phyloP scores from a whole-genome alignment of 345 rosid genomes.

The Aquilaria sinensis region DNA sequence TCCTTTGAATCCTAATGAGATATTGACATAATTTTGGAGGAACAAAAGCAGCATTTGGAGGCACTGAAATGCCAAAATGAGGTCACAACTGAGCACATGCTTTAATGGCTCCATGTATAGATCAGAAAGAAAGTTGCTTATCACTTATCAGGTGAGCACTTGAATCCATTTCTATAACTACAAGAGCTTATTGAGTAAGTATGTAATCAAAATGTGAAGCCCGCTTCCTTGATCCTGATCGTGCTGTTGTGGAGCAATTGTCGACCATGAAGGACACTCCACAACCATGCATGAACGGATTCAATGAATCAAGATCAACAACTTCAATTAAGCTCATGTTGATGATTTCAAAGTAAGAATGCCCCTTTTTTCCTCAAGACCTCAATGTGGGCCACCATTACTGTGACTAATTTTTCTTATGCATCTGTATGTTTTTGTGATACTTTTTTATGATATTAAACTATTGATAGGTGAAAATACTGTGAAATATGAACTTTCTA shows the following conservation, averaged over 20 bases:
- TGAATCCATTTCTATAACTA: constrained; percentile 38
- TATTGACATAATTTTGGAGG: constrained; percentile 70
- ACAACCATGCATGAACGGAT: constrained; percentile 90
- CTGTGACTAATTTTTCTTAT: too few species aligned
- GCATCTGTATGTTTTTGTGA: too few species aligned
- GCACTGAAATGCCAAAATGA: constrained; percentile 70
- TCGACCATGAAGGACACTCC: constrained; percentile 93
- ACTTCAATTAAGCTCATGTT: constrained; percentile 82
- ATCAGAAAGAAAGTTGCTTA: constrained; percentile 74
- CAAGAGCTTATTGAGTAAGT: constrained; percentile 68
- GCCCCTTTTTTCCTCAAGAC: constrained; percentile 84
- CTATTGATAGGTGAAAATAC: too few species aligned
- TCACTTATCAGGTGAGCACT: constrained; percentile 58
- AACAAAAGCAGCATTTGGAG: constrained; percentile 75
- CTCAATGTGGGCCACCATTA: constrained; percentile 42
- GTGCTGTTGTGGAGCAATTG: constrained; percentile 87
- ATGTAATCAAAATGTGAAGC: constrained; percentile 76
- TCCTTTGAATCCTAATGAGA: constrained; percentile 6
- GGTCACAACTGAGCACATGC: constrained; percentile 79
- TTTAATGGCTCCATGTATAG: constrained; percentile 75
- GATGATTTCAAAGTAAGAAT: constrained; percentile 81
- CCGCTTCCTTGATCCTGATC: constrained; percentile 85
- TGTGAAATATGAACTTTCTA: too few species aligned
- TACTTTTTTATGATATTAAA: too few species aligned
- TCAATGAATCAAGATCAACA: constrained; percentile 81